Evolutionary conservation across 208 protist genomes (phyloP).

Genomic region (Trichomonas gallinae): DNA sequence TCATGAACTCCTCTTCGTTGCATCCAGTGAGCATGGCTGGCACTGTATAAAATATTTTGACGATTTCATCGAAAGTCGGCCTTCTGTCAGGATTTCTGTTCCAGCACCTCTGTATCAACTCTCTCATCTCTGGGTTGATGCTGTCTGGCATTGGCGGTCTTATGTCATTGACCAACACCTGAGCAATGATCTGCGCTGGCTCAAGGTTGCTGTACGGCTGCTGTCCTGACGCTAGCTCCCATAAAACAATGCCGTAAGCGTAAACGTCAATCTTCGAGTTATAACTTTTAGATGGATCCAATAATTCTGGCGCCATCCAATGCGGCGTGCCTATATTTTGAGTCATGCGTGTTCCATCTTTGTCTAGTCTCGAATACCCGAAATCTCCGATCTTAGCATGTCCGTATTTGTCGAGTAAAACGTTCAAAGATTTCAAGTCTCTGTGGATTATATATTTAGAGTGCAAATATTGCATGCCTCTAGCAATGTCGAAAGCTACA

Average conservation of each 20-base stretch:
- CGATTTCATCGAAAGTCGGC: slow-evolving; percentile 10
- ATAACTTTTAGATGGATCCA: background rate
- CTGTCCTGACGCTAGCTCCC: background rate
- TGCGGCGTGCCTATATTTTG: background rate
- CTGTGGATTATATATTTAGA: slow-evolving; percentile 20
- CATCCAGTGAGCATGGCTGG: background rate
- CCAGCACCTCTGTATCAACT: background rate
- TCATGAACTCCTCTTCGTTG: background rate
- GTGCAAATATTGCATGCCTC: slow-evolving; percentile 10
- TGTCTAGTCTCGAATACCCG: background rate
- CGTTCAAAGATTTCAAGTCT: background rate
- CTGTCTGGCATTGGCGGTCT: background rate
- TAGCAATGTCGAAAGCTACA: background rate
- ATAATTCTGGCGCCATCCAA: slow-evolving; percentile 23
- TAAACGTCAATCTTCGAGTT: background rate
- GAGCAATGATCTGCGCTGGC: background rate
- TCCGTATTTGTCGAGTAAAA: background rate
- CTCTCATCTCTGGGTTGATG: background rate
- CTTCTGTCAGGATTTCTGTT: background rate
- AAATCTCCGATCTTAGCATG: background rate
- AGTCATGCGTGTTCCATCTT: background rate
- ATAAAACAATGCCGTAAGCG: slow-evolving; percentile 7
- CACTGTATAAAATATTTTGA: background rate
- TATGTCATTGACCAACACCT: background rate
- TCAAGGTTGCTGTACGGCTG: background rate